Evolutionary conservation across 75 land plant species (phyloP), one percentile per base, ranked within the genome.

Genomic region (Azolla pinnata): DNA sequence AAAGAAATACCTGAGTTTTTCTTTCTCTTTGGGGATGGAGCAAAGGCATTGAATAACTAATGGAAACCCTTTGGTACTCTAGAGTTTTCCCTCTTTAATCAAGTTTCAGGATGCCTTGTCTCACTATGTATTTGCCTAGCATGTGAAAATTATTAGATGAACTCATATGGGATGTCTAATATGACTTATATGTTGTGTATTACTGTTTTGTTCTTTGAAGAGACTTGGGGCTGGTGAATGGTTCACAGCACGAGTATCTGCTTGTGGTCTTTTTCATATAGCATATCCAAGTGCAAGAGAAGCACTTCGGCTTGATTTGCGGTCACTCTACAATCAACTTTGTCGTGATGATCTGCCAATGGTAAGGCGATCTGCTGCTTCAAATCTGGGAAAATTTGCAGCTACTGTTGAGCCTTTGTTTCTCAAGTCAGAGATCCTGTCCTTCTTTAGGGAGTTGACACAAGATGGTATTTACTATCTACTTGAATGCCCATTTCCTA

Each of bases 291-390:
- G 91, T 73, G 91, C 91, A 17, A 72, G 87, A 31, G 91, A 90
- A 29, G 44, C 64, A 29, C 44, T 83, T 20, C 90, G 85, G 47
- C 67, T 84, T 7, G 96, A 90, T 54, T 55, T 90, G 34, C 60
- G 96, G 25, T 57, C 87, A 28, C 75, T 83, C 18, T 90, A 90
- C 68, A 71, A 70, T 28, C 91, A 83, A 54, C 67, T 90, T 56
- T 86, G 91, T 62, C 87, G 83, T 72, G 96, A 90, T 82, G 96
- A 90, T 60, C 83, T 90, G 96, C 96, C 96, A 20, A 87, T 87
- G 92, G 96, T 90, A 20, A 74, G 96, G 58, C 72, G 96, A 61
- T 80, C 96, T 40, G 96, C 96, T 61, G 96, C 91, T 26, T 63
- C 83, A n/a, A 83, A 89, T 45, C 60, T 89, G 45, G 96, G 91